These are phyloP conservation scores for Lipomyces orientalis DNA, from an alignment of 805 yeast species.

Conservation along the genomic window DNA sequence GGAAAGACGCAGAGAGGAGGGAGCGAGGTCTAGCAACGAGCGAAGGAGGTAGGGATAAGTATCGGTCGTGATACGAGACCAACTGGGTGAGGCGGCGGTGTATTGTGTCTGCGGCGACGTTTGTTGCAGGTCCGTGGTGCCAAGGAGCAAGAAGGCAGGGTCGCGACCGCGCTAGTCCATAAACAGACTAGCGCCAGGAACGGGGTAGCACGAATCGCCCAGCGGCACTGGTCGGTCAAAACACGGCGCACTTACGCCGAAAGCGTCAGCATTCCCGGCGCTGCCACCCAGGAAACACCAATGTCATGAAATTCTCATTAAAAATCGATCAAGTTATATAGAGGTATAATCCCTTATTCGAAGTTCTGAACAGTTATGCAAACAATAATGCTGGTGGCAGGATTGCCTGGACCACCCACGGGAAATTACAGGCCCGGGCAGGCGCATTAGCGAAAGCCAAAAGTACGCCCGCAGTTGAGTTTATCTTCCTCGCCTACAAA, in stretches of 20 bases:
- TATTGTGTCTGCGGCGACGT: too few relatives aligned
- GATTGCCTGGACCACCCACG: not conserved
- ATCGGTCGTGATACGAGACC: not conserved
- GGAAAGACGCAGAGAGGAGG: not conserved
- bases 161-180: not conserved
- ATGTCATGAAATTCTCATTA: too few relatives aligned
- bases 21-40: not conserved
- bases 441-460: not conserved
- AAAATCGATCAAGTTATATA: too few relatives aligned
- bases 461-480: not conserved
- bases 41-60: not conserved
- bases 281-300: too few relatives aligned
- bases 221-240: too few relatives aligned
- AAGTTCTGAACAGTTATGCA: not conserved
- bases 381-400: not conserved
- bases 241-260: not conserved
- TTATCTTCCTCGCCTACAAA: not conserved
- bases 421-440: conserved; percentile 2
- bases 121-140: not conserved
- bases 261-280: too few relatives aligned
- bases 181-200: conserved; percentile 1
- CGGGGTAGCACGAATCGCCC: not conserved
- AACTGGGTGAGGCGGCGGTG: too few relatives aligned
- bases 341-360: too few relatives aligned
- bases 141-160: not conserved